Evolutionary conservation across 768 basidiomycete genomes (phyloP).

Genomic region (Suillus placidus): DNA sequence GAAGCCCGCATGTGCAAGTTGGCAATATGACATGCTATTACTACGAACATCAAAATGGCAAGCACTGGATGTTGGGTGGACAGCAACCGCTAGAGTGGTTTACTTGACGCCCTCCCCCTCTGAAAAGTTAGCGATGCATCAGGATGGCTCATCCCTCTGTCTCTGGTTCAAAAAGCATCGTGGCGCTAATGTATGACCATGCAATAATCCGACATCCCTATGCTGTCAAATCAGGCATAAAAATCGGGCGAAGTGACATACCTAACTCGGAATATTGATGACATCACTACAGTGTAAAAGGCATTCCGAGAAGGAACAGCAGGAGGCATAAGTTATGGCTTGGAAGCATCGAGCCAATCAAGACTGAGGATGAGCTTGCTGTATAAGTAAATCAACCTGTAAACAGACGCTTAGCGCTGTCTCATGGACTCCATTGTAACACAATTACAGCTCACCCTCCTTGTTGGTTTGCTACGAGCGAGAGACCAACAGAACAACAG

Average conservation of each 20-base stretch:
- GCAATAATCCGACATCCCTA: not conserved
- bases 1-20: not conserved
- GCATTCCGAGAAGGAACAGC: not conserved
- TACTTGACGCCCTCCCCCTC: not conserved
- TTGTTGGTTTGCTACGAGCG: too few species aligned
- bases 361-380: not conserved
- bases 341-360: not conserved
- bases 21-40: not conserved
- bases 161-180: not conserved
- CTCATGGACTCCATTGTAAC: not conserved
- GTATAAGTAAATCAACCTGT: not conserved
- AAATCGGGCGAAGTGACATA: not conserved
- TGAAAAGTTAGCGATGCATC: not conserved
- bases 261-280: not conserved
- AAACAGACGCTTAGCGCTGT: not conserved
- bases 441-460: not conserved
- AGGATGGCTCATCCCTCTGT: not conserved
- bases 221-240: not conserved
- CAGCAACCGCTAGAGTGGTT: not conserved
- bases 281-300: not conserved
- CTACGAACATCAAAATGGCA: not conserved
- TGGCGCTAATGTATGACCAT: not conserved
- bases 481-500: too few species aligned
- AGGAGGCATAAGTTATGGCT: not conserved
- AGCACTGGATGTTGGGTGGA: not conserved